phyloP scores from a whole-genome alignment of 2,329 filamentous ascomycete species.

The Dothidotthia symphoricarpi region DNA sequence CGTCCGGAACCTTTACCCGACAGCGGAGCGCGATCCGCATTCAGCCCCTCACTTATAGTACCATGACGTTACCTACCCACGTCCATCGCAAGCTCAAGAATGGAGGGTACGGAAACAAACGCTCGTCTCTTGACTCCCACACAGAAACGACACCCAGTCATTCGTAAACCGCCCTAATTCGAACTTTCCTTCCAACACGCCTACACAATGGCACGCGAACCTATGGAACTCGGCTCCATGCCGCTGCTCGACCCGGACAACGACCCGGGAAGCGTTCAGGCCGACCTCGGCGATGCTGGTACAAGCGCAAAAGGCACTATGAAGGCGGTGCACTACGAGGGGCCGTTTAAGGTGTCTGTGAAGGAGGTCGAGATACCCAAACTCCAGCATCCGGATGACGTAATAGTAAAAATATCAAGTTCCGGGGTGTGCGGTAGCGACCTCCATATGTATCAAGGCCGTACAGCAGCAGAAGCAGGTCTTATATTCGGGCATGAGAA shows the following conservation, averaged over 20 bases:
- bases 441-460: constrained; percentile 62
- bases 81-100: too few relatives aligned
- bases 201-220: constrained; percentile 8
- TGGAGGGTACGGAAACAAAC: too few relatives aligned
- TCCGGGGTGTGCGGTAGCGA: constrained; percentile 58
- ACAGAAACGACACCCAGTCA: too few relatives aligned
- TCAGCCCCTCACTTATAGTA: too few relatives aligned
- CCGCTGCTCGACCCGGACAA: constrained; percentile 15
- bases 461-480: constrained; percentile 61
- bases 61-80: too few relatives aligned
- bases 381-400: constrained; percentile 63
- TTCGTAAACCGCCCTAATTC: too few relatives aligned
- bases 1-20: too few relatives aligned
- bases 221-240: constrained; percentile 5
- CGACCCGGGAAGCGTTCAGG: constrained; percentile 13
- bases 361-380: constrained; percentile 59
- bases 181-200: too few relatives aligned
- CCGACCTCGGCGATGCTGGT: constrained; percentile 19
- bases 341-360: constrained; percentile 62
- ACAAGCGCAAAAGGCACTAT: constrained; percentile 35
- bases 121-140: too few relatives aligned
- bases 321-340: constrained; percentile 64
- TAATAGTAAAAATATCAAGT: constrained; percentile 65
- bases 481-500: constrained; percentile 64
- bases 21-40: too few relatives aligned